These are phyloP conservation scores for Aspergillus puulaauensis DNA, from an alignment of 2,329 filamentous ascomycete species.

Conservation along the genomic window DNA sequence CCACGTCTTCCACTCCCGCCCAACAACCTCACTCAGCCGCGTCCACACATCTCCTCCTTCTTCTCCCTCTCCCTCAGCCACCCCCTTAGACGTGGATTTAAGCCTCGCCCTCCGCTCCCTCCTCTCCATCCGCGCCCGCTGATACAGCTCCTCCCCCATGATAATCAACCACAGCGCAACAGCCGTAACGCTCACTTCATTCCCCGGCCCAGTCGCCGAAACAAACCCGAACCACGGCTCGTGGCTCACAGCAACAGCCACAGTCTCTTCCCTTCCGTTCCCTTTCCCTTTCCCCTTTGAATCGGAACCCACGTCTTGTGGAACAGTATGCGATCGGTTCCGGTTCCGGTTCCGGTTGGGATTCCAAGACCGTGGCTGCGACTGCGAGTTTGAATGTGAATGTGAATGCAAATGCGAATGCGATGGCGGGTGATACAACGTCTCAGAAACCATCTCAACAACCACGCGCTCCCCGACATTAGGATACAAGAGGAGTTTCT, in stretches of 20 bases:
- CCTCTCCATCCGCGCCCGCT: not conserved
- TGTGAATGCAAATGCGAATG: not conserved
- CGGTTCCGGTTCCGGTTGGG: no score
- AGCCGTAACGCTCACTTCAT: not conserved
- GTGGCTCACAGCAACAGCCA: not conserved
- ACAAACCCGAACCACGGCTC: not conserved
- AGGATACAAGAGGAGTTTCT: not conserved
- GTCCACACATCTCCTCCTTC: not conserved
- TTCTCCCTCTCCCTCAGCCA: not conserved
- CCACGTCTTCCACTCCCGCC: conserved; percentile 19
- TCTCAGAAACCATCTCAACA: conserved; percentile 3
- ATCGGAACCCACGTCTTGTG: no score
- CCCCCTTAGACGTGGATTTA: not conserved
- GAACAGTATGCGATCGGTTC: no score
- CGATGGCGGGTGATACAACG: not conserved
- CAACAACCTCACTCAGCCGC: not conserved
- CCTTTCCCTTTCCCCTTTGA: not conserved
- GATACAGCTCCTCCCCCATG: conserved; percentile 23
- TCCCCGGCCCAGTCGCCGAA: not conserved
- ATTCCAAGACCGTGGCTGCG: not conserved
- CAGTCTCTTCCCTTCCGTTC: not conserved
- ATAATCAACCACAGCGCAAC: conserved; percentile 20
- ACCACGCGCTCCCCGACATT: conserved; percentile 2
- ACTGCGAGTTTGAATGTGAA: not conserved
- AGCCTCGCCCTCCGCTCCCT: not conserved